Base-by-base conservation (phyloP, 2,329 filamentous ascomycete genomes). In the Cladosporium velox region DNA sequence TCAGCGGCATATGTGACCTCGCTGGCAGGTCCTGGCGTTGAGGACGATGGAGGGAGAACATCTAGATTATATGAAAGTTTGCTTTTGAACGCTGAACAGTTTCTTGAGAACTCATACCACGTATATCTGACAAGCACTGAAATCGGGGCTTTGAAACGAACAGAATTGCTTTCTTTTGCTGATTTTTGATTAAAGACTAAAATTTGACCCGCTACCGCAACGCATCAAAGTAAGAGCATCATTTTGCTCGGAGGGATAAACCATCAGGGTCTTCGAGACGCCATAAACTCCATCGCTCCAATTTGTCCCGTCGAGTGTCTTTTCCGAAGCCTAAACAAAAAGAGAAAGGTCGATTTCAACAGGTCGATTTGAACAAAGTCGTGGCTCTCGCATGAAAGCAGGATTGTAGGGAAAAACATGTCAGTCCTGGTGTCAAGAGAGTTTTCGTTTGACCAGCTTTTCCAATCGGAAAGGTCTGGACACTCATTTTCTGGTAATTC, bases 231-330 rank as follows among this genome's bases (percentile, higher is more conserved):
- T 44, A 44, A 47, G n/a, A 47, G 41, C n/a, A 21, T 21, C 15
- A 47, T 21, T 18, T 21, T 47, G 41, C n/a, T 47, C 41, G 41
- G 41, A 21, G n/a, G n/a, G n/a, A 47, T 12, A 47, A 7, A 21
- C n/a, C 41, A 1, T 47, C 6, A 11, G 28, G 8, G 52, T 21
- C 52, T 35, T 34, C 7, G 34, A 58, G 55, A 58, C 55, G 34
- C 55, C 55, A 4, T 41, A 21, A 58, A 58, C 55, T 30, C 55
- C 55, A 35, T 58, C 55, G 55, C 55, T 58, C 55, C 55, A 38
- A 6, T 34, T 55, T 8, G 6, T 30, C 26, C 52, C 15, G 15
- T 55, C 21, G 30, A 30, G n/a, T 30, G 5, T 34, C 12, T 55
- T 34, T 11, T 26, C 21, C 52, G 32, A 21, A 11, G 51, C 24